A percentile compares a stretch with the other conserved stretches of the same genome.
phyloP scores from a whole-genome alignment of 176 grass and related monocot genomes.

The Alopecurus myosuroides region DNA sequence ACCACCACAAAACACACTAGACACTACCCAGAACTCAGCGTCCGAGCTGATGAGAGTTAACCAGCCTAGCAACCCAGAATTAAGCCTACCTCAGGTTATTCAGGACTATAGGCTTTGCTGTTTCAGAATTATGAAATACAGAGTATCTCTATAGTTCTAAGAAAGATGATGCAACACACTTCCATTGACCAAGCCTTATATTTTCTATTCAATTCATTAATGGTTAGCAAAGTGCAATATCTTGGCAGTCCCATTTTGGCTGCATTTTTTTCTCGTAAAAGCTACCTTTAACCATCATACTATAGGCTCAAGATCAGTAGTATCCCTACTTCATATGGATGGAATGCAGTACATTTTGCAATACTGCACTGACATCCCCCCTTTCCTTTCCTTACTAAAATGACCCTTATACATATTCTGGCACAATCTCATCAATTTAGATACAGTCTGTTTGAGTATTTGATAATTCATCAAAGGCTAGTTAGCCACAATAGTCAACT shows the following conservation, averaged over 20 bases:
- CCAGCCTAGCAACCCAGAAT: background rate
- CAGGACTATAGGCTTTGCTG: background rate
- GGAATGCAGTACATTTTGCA: background rate
- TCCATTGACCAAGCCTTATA: background rate
- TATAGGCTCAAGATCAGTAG: slow-evolving; percentile 7
- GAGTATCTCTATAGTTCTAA: background rate
- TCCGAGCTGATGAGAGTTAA: background rate
- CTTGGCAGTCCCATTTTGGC: background rate
- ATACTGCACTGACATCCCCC: background rate
- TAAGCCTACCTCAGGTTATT: background rate
- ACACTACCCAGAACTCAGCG: background rate
- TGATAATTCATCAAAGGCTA: background rate
- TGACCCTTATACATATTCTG: background rate
- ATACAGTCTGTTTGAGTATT: background rate
- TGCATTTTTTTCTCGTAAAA: background rate
- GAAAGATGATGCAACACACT: background rate
- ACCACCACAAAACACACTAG: background rate
- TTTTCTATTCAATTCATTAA: background rate
- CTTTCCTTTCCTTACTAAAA: background rate
- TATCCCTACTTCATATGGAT: background rate
- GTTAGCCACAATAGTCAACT: background rate
- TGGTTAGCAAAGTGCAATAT: background rate
- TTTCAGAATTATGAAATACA: background rate
- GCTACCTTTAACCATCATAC: background rate
- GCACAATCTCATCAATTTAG: background rate